These are phyloP conservation scores for Logfia minima DNA, from an alignment of 129 eudicot genomes.

Conservation along the genomic window DNA sequence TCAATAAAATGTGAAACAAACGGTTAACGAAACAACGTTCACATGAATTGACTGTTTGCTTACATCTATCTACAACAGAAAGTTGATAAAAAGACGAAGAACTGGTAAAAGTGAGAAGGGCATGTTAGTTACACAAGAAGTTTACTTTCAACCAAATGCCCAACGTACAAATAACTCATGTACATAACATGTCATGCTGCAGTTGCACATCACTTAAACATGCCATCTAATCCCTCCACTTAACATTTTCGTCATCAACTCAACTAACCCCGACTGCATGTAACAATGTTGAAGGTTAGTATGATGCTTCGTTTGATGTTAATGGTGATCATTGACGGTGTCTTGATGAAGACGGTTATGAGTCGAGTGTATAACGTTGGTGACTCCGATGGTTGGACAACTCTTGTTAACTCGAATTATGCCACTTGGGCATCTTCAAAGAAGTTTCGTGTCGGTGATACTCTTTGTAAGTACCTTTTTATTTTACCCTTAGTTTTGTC, in stretches of 20 bases:
- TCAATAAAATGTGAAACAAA: not conserved
- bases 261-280: not conserved
- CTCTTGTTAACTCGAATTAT: constrained; percentile 32
- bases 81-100: constrained; percentile 6
- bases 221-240: constrained; percentile 15
- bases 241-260: not conserved
- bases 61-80: not conserved
- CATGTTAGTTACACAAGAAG: constrained; percentile 31
- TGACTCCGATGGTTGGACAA: constrained; percentile 59
- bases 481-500: not conserved
- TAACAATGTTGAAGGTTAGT: constrained; percentile 3
- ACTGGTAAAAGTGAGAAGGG: constrained; percentile 16
- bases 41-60: not conserved
- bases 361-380: constrained; percentile 54
- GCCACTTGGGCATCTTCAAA: constrained; percentile 51
- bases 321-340: constrained; percentile 3
- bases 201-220: constrained; percentile 20
- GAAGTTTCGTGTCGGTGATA: constrained; percentile 52
- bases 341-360: constrained; percentile 21
- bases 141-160: constrained; percentile 40
- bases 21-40: not conserved
- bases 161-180: constrained; percentile 33
- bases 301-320: constrained; percentile 21
- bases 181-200: constrained; percentile 19
- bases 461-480: constrained; percentile 36